Percentiles rank a stretch among this genome's conserved stretches.
These are phyloP conservation scores for Colletotrichum tanaceti DNA, from an alignment of 2,329 filamentous ascomycete genomes.

Conservation along the genomic window DNA sequence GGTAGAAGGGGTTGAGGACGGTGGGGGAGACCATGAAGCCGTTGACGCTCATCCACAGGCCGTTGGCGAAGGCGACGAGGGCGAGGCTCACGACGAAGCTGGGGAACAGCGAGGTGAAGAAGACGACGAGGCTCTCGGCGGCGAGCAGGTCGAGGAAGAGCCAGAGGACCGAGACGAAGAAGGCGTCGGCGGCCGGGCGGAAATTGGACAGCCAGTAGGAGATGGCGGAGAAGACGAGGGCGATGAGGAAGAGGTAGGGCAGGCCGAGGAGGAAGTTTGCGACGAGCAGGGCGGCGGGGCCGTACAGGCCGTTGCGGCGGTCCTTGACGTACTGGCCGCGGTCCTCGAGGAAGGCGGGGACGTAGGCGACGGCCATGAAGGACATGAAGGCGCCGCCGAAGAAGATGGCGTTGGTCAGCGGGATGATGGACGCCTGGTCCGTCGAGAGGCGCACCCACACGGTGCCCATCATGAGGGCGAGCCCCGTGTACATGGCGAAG, in stretches of 20 bases:
- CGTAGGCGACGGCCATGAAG: conserved; percentile 87
- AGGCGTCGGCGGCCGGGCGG: conserved; percentile 70
- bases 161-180: conserved; percentile 85
- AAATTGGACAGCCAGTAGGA: conserved; percentile 87
- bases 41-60: conserved; percentile 87
- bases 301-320: conserved; percentile 83
- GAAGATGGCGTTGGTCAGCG: conserved; percentile 85
- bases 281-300: conserved; percentile 76
- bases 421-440: conserved; percentile 78
- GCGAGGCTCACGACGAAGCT: conserved; percentile 85
- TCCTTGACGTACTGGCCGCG: conserved; percentile 79
- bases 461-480: conserved; percentile 89
- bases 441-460: conserved; percentile 81
- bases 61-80: conserved; percentile 85
- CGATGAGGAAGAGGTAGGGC: conserved; percentile 83
- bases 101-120: conserved; percentile 78
- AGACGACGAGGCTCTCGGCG: conserved; percentile 83
- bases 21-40: conserved; percentile 82
- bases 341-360: conserved; percentile 86
- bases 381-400: conserved; percentile 81
- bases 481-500: conserved; percentile 78
- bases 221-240: conserved; percentile 78
- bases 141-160: conserved; percentile 86
- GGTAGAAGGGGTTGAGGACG: conserved; percentile 84
- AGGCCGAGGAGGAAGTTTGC: conserved; percentile 86